These are phyloP conservation scores for Xylariaceae sp. DNA, from an alignment of 2,329 filamentous ascomycete genomes.

Conservation along the genomic window DNA sequence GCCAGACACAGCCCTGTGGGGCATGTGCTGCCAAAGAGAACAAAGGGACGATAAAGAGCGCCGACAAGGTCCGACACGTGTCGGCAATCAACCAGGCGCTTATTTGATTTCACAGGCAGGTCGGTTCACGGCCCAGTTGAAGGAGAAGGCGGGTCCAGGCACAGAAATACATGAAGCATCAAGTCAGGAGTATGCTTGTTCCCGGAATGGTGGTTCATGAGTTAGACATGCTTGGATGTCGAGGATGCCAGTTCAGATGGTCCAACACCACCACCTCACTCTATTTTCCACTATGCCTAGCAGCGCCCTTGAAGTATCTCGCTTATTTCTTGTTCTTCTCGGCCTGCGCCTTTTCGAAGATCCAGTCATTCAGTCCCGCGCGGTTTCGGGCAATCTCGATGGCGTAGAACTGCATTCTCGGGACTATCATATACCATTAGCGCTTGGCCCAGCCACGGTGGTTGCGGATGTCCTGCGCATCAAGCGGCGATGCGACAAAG, in stretches of 20 bases:
- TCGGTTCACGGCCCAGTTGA: not conserved
- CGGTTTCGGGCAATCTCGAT: slow-evolving; percentile 77
- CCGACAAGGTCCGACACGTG: not conserved
- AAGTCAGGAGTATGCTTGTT: not conserved
- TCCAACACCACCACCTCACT: not conserved
- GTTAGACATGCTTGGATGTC: not conserved
- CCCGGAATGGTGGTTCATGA: not conserved
- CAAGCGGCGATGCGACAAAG: not conserved
- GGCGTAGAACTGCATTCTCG: slow-evolving; percentile 76
- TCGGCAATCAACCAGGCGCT: not conserved
- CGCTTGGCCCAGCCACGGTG: slow-evolving; percentile 31
- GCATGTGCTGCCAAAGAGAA: slow-evolving; percentile 2
- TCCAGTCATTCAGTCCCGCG: slow-evolving; percentile 90
- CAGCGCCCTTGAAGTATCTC: not conserved
- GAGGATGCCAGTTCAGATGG: not conserved
- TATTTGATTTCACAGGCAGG: not conserved
- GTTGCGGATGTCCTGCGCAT: slow-evolving; percentile 32
- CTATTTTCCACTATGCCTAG: not conserved
- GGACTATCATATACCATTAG: slow-evolving; percentile 28
- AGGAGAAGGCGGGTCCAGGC: not conserved
- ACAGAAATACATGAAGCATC: not conserved
- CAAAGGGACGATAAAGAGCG: slow-evolving; percentile 4
- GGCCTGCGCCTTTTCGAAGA: slow-evolving; percentile 76
- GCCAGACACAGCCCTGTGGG: not conserved
- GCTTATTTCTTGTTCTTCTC: slow-evolving; percentile 37